Evolutionary conservation across 2,329 filamentous ascomycete genomes (phyloP), one percentile per base, ranked within the genome.

Genomic region (Bipolaris victoriae): DNA sequence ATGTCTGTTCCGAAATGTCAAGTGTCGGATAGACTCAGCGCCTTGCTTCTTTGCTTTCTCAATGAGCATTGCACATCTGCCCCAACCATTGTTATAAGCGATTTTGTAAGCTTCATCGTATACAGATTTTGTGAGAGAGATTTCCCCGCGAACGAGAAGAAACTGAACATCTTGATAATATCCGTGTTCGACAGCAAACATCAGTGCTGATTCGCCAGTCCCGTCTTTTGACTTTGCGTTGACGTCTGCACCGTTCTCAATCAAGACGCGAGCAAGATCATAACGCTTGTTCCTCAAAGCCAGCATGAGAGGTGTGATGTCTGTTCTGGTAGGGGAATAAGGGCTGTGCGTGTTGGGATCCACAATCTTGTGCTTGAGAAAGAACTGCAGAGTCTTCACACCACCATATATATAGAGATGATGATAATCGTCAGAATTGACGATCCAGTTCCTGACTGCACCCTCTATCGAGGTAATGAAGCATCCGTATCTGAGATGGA

Each of bases 261-360:
- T 4, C 11, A 55, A 36, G 13, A 55, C 40, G 5, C 13, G 40
- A n/a, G 47, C 47, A 31, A 50, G 40, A 24, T 50, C 52, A 35
- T 46, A 46, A 11, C 47, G 52, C 16, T 39, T 35, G 6, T 46
- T 7, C 1, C 11, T 9, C 22, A 50, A 7, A 2, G 33, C 40
- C 5, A 55, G 6, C 18, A 26, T 26, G 13, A 55, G 47, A 26
- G 52, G 47, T 18, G 52, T 46, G 3, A 9, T 16, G 7, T 13
- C 15, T 15, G 5, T 29, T 10, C 2, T 39, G 3, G 36, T 15
- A n/a, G 20, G 2, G 13, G 4, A 43, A n/a, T 22, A 20, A 7
- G 13, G 22, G 10, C 7, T 7, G 40, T 20, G 40, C 2, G 10
- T 26, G 26, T 43, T 43, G 2, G 41, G 3, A 29, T 44, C 22